These are phyloP conservation scores for Lactifluus hygrophoroides DNA, from an alignment of 768 basidiomycete species.

Conservation along the genomic window DNA sequence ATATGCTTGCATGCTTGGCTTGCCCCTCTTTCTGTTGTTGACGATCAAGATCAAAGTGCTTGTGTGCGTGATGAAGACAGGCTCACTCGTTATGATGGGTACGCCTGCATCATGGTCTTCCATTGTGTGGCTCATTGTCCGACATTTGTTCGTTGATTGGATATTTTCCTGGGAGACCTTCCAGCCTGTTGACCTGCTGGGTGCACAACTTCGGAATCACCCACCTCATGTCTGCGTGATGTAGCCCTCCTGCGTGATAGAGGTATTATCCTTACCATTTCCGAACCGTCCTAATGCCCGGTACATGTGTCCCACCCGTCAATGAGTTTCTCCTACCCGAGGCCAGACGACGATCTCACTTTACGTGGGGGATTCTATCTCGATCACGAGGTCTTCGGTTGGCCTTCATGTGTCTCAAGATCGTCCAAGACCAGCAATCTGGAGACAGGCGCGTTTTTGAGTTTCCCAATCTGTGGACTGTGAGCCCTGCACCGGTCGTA, in stretches of 20 bases:
- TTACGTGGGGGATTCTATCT: not conserved
- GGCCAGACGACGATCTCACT: not conserved
- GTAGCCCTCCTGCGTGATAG: conserved; percentile 1
- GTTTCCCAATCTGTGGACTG: not conserved
- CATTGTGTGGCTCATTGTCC: not conserved
- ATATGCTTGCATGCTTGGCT: not conserved
- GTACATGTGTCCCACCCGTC: not conserved
- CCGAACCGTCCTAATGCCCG: conserved; percentile 1
- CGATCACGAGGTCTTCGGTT: conserved; percentile 9
- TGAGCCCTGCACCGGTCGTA: conserved; percentile 1
- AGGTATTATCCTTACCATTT: conserved; percentile 1
- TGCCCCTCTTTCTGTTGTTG: not conserved
- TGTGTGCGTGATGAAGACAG: not conserved
- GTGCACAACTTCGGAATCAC: not conserved
- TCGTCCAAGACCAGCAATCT: not conserved
- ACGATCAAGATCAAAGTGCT: not conserved
- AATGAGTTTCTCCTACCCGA: not conserved
- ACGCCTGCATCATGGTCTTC: not conserved
- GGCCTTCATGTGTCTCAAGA: not conserved
- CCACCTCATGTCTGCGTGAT: conserved; percentile 14
- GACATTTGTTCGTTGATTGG: not conserved
- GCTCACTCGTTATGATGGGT: conserved; percentile 2
- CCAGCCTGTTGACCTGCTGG: not conserved
- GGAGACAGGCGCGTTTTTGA: not conserved
- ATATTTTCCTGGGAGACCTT: not conserved